Evolutionary conservation across 257 asterid genomes (phyloP).

Genomic region (Solanum bulbocastanum): DNA sequence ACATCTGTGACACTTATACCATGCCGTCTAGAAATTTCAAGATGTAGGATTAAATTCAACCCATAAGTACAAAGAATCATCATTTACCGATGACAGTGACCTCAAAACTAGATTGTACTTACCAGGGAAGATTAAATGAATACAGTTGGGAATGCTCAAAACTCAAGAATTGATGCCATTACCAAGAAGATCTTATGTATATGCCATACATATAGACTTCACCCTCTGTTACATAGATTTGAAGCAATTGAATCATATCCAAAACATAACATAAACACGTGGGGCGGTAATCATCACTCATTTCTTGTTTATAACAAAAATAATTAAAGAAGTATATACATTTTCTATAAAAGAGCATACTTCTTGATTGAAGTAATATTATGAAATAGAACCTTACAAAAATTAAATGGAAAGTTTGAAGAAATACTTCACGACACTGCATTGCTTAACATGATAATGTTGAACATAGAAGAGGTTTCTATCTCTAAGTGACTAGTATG

Average conservation of each 20-base stretch:
- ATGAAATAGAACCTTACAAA: background rate
- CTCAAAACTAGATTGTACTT: background rate
- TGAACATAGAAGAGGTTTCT: background rate
- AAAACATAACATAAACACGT: background rate
- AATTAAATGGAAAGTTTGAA: background rate
- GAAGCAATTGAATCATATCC: background rate
- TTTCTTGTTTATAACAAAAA: background rate
- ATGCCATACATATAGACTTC: background rate
- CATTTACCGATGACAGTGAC: background rate
- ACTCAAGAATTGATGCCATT: background rate
- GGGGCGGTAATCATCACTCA: background rate
- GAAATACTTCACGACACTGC: background rate
- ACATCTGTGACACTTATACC: background rate
- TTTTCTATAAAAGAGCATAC: background rate
- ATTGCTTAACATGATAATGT: background rate
- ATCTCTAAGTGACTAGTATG: background rate
- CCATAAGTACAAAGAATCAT: background rate
- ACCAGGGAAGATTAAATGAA: background rate
- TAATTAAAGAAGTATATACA: background rate
- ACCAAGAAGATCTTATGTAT: background rate
- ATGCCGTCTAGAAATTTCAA: background rate
- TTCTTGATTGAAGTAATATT: background rate
- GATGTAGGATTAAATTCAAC: background rate
- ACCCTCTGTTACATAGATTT: background rate
- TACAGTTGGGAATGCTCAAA: background rate